Evolutionary conservation across 805 yeast species (phyloP).

Genomic region (Candida stauntonica): DNA sequence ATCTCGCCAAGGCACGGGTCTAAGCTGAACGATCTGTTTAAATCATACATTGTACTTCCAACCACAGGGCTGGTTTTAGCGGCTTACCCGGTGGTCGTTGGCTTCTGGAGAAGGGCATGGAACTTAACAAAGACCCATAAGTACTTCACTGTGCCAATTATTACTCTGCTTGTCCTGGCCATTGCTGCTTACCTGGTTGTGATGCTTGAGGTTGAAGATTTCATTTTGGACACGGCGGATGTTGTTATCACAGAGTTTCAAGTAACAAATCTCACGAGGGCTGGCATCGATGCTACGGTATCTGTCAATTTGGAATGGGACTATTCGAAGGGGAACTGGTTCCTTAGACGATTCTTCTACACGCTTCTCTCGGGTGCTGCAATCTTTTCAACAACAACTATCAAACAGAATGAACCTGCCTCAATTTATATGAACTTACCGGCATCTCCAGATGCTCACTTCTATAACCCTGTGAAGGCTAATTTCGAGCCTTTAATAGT

Average conservation of each 20-base stretch:
- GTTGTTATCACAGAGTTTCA: slow-evolving; percentile 8
- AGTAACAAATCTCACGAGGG: slow-evolving; percentile 10
- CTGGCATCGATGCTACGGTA: slow-evolving; percentile 14
- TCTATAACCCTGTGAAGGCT: slow-evolving; percentile 10
- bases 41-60: too few species aligned
- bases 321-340: slow-evolving; percentile 14
- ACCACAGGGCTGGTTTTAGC: too few species aligned
- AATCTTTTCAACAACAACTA: not conserved
- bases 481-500: slow-evolving; percentile 6
- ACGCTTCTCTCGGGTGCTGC: slow-evolving; percentile 10
- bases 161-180: not conserved
- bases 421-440: slow-evolving; percentile 15
- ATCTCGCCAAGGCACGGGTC: not conserved
- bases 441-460: slow-evolving; percentile 1
- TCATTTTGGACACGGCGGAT: slow-evolving; percentile 5
- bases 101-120: too few species aligned
- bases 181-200: not conserved
- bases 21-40: too few species aligned
- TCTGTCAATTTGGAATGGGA: slow-evolving; percentile 15
- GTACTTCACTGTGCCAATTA: too few species aligned
- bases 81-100: too few species aligned
- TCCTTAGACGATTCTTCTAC: slow-evolving; percentile 6
- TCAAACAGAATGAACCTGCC: slow-evolving; percentile 8
- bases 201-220: slow-evolving; percentile 4
- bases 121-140: too few species aligned